Conservation (phyloP, 306 rosid species). For the Cajanus cajan region DNA sequence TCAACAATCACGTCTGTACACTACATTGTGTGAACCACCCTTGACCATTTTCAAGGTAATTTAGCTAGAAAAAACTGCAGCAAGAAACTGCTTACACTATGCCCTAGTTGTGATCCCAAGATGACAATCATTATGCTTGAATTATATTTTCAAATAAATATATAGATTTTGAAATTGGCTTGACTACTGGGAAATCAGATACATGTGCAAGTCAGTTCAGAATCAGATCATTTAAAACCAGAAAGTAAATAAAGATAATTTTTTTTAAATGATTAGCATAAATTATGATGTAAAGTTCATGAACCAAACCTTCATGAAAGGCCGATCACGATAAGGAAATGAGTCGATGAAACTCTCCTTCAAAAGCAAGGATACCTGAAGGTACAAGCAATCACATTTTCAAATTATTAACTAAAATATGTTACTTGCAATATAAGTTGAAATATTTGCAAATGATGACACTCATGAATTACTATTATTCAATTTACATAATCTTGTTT, state of each 20-base stretch:
- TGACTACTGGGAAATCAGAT: not conserved
- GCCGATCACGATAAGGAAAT: constrained; percentile 75
- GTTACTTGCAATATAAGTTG: constrained; percentile 15
- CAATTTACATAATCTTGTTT: not conserved
- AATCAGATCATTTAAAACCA: not conserved
- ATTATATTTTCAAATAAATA: not conserved
- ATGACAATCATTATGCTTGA: not conserved
- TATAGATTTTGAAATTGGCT: not conserved
- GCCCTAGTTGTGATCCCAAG: not conserved
- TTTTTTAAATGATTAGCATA: not conserved
- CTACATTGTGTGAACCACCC: not conserved
- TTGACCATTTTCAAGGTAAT: not conserved
- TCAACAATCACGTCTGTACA: not conserved
- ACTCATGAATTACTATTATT: not conserved
- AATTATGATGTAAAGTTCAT: constrained; percentile 19
- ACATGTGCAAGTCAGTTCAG: not conserved
- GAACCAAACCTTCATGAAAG: constrained; percentile 90
- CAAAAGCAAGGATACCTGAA: constrained; percentile 93
- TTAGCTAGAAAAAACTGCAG: not conserved
- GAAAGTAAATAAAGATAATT: not conserved
- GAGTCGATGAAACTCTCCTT: constrained; percentile 98
- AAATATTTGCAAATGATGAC: constrained; percentile 11
- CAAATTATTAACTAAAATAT: constrained; percentile 17
- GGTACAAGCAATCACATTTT: constrained; percentile 14
- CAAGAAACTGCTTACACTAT: not conserved